Base-by-base conservation (phyloP, 2,329 filamentous ascomycete genomes). In the Exophiala spinifera region DNA sequence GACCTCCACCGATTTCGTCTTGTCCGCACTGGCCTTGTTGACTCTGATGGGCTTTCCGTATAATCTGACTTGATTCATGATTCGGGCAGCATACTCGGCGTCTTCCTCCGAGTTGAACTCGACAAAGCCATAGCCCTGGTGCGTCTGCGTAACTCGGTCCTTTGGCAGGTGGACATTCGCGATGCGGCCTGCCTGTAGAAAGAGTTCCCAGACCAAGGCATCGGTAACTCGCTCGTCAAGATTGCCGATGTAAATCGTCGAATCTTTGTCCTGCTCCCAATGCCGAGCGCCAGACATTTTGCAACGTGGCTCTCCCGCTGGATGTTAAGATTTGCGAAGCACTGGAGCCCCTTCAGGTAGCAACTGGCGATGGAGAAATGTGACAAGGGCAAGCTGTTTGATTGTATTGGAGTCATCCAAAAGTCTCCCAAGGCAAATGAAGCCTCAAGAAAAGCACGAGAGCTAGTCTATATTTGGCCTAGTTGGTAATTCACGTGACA, bases 81-180 rank as follows among this genome's bases (percentile, higher is more conserved):
- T 89, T 69, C 92, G 87, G 64, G 91, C 88, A 19, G 94, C 92
- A 76, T 99, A 99, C 70, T 97, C 94, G 65, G 94, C 94, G 72
- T 96, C 94, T 67, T 91, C 86, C 70, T 96, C 91, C 63, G 88
- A 91, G 68, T 91, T 92, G 73, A 96, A 99, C 74, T 99, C 94
- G 73, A 99, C 94, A 74, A 99, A 99, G 66, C 94, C 94, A 78
- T 96, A 99, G 65, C 94, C 94, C 74, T 97, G 94, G 72, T 99
- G 94, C 53, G 86, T 87, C 69, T 96, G 91, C 44, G 94, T 96
- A 64, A 99, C 94, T 71, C 94, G 89, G 73, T 99, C 94, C 79
- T 96, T 96, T 52, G 94, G 94, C 69, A 99, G 85, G 75, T 99
- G 94, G 61, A 99, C 92, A 74, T 97, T 97, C 69, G 95, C 89